Evolutionary conservation across 2,329 filamentous ascomycete species (phyloP), one percentile per base, ranked within the genome.

Genomic region (Fusarium subglutinans): DNA sequence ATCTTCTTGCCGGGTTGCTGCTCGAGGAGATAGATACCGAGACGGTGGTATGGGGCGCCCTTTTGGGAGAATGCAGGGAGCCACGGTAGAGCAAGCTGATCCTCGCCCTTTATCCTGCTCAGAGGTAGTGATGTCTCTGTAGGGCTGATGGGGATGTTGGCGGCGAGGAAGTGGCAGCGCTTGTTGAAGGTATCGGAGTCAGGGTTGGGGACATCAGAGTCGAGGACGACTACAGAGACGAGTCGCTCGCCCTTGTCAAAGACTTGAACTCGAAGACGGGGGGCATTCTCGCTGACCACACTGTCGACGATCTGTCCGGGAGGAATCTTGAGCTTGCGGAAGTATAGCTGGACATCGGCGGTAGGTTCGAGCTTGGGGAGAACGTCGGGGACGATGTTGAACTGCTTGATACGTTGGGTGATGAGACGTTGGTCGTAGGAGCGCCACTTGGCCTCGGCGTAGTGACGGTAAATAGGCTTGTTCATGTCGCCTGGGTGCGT

Each of bases 391-490:
- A 97, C 89, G 64, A 99, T 91, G 79, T 91, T 89, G 87, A 98
- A 93, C 82, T 98, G 94, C 55, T 89, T 86, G 79, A 98, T 92
- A 80, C 96, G 93, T 86, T 99, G 96, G 72, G 91, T 87, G 73
- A 97, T 89, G 72, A 98, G 85, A 77, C 91, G 90, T 77, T 92
- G 90, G 80, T 94, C 92, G 85, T 96, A 95, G 73, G 90, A 87
- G 77, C 92, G 91, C 96, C 96, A 99, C 86, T 97, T 95, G 78
- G 89, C 86, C 80, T 98, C 90, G 69, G 96, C 94, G 57, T 98
- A 92, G 83, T 93, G 90, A 74, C 96, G 93, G 86, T 99, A 99
- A 80, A 99, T 95, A 72, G 96, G 96, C 83, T 97, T 97, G 86
- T 90, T 92, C 94, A 98, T 96, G 83, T 98, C 95, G 74, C 93